These are phyloP conservation scores for Taiozyma sp. DNA, from an alignment of 1,139 yeast species.

Conservation along the genomic window DNA sequence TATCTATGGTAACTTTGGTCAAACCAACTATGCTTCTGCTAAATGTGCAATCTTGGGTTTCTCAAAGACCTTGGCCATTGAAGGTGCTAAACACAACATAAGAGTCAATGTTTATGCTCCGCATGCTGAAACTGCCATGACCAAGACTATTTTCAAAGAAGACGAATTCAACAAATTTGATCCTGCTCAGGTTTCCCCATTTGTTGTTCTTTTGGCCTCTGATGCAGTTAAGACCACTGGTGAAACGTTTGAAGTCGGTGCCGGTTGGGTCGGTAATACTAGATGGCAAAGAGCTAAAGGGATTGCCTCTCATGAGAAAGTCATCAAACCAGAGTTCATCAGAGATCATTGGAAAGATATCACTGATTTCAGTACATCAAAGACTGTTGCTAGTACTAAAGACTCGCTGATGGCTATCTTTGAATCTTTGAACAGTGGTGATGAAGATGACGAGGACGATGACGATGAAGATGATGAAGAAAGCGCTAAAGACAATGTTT, in stretches of 20 bases:
- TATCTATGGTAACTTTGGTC: conserved; percentile 96
- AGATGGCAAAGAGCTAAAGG: conserved; percentile 96
- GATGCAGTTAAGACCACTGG: conserved; percentile 70
- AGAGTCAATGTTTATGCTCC: conserved; percentile 87
- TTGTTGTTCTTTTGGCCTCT: conserved; percentile 70
- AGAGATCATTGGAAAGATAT: conserved; percentile 62
- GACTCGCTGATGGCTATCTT: conserved; percentile 80
- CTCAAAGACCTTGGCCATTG: conserved; percentile 80
- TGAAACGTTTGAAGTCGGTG: conserved; percentile 67
- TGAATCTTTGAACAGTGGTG: conserved; percentile 52
- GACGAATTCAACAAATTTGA: conserved; percentile 78
- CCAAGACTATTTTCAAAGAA: conserved; percentile 75
- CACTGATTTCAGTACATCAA: conserved; percentile 51
- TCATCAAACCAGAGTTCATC: conserved; percentile 62
- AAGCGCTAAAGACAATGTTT: conserved; percentile 32
- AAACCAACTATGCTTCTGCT: conserved; percentile 93
- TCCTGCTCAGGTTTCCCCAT: conserved; percentile 89
- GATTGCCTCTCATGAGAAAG: conserved; percentile 52
- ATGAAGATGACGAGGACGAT: conserved; percentile 28
- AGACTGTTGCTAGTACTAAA: conserved; percentile 52
- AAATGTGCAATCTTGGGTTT: conserved; percentile 86
- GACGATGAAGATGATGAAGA: conserved; percentile 25
- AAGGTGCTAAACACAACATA: conserved; percentile 78
- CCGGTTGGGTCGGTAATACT: conserved; percentile 94
- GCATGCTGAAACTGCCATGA: conserved; percentile 98